Conservation (phyloP, 345 rosid genomes). For the Nephelium lappaceum region DNA sequence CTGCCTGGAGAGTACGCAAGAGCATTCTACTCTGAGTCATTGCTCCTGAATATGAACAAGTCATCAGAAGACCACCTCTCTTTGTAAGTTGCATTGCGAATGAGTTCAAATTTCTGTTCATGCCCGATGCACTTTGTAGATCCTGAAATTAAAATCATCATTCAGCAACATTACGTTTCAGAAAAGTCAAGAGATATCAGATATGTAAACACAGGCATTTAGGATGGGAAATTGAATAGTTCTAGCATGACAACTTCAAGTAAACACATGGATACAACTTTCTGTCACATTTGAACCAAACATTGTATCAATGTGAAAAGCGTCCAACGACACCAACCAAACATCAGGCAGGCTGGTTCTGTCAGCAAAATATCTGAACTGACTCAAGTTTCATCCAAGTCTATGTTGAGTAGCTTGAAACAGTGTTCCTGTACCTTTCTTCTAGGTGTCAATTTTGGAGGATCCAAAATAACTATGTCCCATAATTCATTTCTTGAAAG, state of each 20-base stretch:
- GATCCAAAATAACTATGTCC: slow-evolving; percentile 88
- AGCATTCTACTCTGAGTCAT: slow-evolving; percentile 86
- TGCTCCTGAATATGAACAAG: slow-evolving; percentile 95
- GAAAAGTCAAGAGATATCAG: background rate
- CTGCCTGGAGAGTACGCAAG: slow-evolving; percentile 70
- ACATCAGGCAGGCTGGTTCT: slow-evolving; percentile 1
- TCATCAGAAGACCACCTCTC: slow-evolving; percentile 88
- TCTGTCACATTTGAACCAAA: background rate
- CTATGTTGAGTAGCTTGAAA: background rate
- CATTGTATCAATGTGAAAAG: too few species aligned
- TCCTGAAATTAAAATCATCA: slow-evolving; percentile 43
- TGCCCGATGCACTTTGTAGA: slow-evolving; percentile 67
- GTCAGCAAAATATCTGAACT: background rate
- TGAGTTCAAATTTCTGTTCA: slow-evolving; percentile 82
- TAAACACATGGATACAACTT: background rate
- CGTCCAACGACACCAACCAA: too few species aligned
- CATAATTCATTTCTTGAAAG: slow-evolving; percentile 73
- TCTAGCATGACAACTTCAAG: background rate
- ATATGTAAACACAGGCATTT: background rate
- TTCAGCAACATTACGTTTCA: background rate
- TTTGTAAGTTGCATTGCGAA: slow-evolving; percentile 76
- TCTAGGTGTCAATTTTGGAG: slow-evolving; percentile 85
- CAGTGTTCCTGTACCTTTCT: slow-evolving; percentile 52
- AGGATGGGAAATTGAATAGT: background rate
- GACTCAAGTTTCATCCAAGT: background rate